Base-by-base conservation (phyloP, 2,329 filamentous ascomycete species). In the Fusarium solani-melongenae region DNA sequence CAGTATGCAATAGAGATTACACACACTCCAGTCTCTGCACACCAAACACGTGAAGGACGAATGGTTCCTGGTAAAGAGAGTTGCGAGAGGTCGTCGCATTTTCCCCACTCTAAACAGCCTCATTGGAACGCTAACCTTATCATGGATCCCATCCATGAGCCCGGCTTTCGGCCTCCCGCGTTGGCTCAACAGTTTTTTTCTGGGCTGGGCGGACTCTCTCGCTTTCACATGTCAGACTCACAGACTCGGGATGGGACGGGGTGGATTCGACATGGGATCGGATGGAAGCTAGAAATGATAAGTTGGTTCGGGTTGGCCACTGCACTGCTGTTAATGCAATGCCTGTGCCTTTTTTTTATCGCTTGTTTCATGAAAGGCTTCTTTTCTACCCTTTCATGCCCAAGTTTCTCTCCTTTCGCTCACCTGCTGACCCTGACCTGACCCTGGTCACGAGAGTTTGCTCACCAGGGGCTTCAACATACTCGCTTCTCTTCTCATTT, bases 201-300 rank as follows among this genome's bases (percentile, higher is more conserved):
- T 46, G 41, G 38, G 38, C 34, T 36, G 34, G 34, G 34, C 34
- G 34, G 34, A 14, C 38, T 8, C 44, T 49, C 24, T 49, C 56
- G 66, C 68, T 75, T 75, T 78, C 76, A 78, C 76, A 78, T 78
- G 76, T 76, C 74, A 78, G 62, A 58, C 38, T 31, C 33, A 78
- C 33, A 78, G 57, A 56, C 38, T 34, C 41, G 27, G 53, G 34
- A 61, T 49, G 29, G 44, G 57, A 67, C 59, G 67, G 66, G 56
- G 27, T 39, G 29, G 22, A 33, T 46, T 59, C n/a, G 46, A 69
- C 62, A 65, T 53, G 58, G 63, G 63, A 65, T 53, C 53, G 63
- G 63, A 62, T 39, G 41, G 41, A 44, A 44, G 20, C 57, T 51
- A 44, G 58, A 63, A 74, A 61, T 36, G 55, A 65, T 67, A 69